Base-by-base conservation (phyloP, 1,284 basidiomycete species). In the Ceratobasidium sp. region DNA sequence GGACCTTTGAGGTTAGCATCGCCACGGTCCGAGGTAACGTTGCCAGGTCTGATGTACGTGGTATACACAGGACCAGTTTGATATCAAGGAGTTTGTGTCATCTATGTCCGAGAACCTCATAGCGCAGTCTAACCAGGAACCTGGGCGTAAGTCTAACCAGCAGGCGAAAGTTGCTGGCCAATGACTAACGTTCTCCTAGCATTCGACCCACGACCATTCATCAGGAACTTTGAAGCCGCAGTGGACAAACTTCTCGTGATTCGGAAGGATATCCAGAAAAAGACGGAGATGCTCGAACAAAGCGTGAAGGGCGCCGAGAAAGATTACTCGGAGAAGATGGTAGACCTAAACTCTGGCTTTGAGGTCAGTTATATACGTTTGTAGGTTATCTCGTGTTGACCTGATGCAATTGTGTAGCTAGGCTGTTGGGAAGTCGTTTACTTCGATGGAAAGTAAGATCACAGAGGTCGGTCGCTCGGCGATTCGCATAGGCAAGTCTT, bases 391-490 rank as follows among this genome's bases (percentile, higher is more conserved):
- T 37, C 69, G 58, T 66, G 34, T 66, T 76, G 64, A 76, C 75
- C 43, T 66, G 39, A 74, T 66, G 9, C 6, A 19, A 9, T 37
- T 48, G 31, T 61, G 43, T 27, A 69, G 76, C 37, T 79, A 96
- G 93, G 87, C 89, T 53, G 94, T 95, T 31, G 91, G 92, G 9
- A 88, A 88, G 77, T 93, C 94, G 0, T 96, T 96, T 83, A 84
- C 88, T 29, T 89, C 88, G 5, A 94, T 96, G 89, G 94, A 96
- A 82, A 88, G 84, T 78, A 90, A 89, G 80, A 96, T 99, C 86
- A 95, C 91, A 71, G 93, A 97, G 79, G 97, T 99, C 27, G 95
- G 96, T 24, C 89, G 95, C 74, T 96, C 96, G 6, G 96, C 98
- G 1, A 92, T 98, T 71, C 88, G 96, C 53, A 98, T 99, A 79